These are phyloP conservation scores for Lactarius tabidus DNA, from an alignment of 768 basidiomycete genomes.

Conservation along the genomic window DNA sequence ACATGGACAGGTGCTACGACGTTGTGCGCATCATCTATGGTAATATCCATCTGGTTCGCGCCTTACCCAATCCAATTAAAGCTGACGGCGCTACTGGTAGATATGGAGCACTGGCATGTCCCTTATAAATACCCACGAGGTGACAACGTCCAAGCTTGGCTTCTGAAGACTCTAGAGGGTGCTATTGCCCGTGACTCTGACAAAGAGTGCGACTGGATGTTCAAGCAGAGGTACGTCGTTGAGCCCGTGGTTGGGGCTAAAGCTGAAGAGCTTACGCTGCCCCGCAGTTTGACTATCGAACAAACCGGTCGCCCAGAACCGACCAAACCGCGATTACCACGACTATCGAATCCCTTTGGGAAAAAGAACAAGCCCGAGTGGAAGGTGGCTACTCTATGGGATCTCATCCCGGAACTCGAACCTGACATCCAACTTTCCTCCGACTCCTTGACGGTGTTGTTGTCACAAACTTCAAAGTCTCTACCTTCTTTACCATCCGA, in stretches of 20 bases:
- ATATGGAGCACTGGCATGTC: constrained; percentile 45
- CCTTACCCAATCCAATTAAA: background rate
- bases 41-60: background rate
- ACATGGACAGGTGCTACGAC: constrained; percentile 13
- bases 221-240: constrained; percentile 29
- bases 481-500: background rate
- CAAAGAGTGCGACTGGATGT: constrained; percentile 24
- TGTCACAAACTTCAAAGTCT: background rate
- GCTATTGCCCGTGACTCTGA: constrained; percentile 30
- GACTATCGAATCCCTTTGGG: constrained; percentile 16
- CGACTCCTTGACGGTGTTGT: background rate
- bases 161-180: constrained; percentile 30
- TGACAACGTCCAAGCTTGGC: constrained; percentile 39
- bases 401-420: constrained; percentile 16
- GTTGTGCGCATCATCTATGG: constrained; percentile 8
- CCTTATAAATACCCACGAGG: constrained; percentile 39
- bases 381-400: constrained; percentile 14
- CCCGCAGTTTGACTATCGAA: constrained; percentile 11
- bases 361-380: constrained; percentile 14
- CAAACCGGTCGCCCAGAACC: constrained; percentile 19
- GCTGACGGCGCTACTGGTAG: constrained; percentile 30
- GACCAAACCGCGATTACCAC: constrained; percentile 7
- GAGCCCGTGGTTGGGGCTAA: background rate
- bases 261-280: background rate
- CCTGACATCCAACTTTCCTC: background rate